Evolutionary conservation across 441 rosid species (phyloP), one percentile per base, ranked within the genome.

Genomic region (Erodium chrysanthum): DNA sequence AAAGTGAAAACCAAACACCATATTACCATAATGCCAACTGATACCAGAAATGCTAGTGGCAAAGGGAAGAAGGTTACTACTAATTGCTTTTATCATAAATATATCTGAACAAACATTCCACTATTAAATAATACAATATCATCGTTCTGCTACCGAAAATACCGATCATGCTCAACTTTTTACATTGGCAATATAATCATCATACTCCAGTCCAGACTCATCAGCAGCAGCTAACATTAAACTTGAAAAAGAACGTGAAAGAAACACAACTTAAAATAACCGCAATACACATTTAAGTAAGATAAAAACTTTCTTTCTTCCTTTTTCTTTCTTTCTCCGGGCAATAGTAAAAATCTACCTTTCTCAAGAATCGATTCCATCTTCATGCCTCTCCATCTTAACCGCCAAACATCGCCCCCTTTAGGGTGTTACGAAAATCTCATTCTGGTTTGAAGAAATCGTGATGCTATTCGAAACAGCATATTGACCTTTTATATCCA

Each of bases 231-330:
- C 35, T 31, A 31, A 2, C 56, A 40, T 44, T 58, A 25, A 64
- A 52, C 52, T 66, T 46, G 3, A 54, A 25, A 75, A 54, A 33
- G 46, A 61, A 68, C 50, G 20, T 5, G 50, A 69, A 27, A 20
- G 6, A 21, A 69, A 71, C 35, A 33, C 17, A 67, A 58, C 65
- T 22, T 70, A 67, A 67, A 21, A 58, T 17, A 27, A 58, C 23
- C 27, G 7, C 48, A 58, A 18, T 37, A 14, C 23, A 73, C 11
- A 44, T 59, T 56, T 67, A 60, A 59, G 31, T 14, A 23, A 15
- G 17, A 11, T 67, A 65, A 25, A 54, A 54, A 21, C 33, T 46
- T 66, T 52, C 52, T 8, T 22, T 7, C n/a, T 63, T 66, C 20
- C 8, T 50, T 1, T 40, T 65, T 17, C 18, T 18, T 11, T 31